These are phyloP conservation scores for Comarum palustre DNA, from an alignment of 306 rosid species.

Conservation along the genomic window DNA sequence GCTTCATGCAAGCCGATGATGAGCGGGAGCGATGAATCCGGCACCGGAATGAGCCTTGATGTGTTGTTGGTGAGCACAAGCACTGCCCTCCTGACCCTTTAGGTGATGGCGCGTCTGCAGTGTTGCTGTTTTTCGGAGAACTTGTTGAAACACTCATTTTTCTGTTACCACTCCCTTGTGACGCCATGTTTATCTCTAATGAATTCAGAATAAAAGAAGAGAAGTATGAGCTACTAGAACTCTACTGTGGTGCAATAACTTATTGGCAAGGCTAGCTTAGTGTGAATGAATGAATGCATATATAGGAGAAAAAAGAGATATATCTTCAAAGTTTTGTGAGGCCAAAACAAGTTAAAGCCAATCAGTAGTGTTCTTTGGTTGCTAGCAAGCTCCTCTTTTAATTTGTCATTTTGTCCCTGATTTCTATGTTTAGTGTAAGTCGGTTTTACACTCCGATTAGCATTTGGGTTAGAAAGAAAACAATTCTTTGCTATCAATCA, in stretches of 20 bases:
- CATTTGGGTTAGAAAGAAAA: neutral
- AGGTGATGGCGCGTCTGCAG: conserved; percentile 28
- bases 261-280: neutral
- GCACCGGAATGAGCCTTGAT: conserved; percentile 84
- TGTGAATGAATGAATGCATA: neutral
- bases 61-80: conserved; percentile 85
- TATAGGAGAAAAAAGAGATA: neutral
- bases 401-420: neutral
- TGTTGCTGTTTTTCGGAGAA: conserved; percentile 47
- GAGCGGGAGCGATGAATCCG: conserved; percentile 61
- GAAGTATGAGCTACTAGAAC: neutral
- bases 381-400: neutral
- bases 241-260: neutral
- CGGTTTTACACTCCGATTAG: neutral
- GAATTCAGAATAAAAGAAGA: neutral
- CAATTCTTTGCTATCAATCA: neutral
- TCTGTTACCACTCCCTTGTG: conserved; percentile 28
- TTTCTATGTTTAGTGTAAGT: neutral
- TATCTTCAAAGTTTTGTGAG: conserved; percentile 13
- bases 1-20: conserved; percentile 48
- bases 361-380: conserved; percentile 6
- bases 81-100: conserved; percentile 52
- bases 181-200: conserved; percentile 37
- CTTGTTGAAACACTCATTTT: conserved; percentile 33
- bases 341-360: conserved; percentile 12